Conservation (phyloP, 257 asterid species). For the Solanum bulbocastanum region DNA sequence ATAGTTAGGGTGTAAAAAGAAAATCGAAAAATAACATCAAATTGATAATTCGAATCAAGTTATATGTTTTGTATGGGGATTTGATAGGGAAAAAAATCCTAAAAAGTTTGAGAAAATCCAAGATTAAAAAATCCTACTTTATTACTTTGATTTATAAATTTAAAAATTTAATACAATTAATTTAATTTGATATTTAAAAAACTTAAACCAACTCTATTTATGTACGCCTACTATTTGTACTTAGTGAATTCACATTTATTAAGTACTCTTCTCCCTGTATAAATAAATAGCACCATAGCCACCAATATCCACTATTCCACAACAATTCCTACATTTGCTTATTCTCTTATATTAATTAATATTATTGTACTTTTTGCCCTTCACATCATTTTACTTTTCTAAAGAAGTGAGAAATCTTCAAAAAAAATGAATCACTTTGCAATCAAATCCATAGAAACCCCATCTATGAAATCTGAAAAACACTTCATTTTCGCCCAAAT, state of each 20-base stretch:
- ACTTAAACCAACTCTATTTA: not conserved
- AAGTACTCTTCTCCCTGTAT: not conserved
- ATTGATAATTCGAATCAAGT: not conserved
- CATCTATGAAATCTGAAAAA: conserved; percentile 17
- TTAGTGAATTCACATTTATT: not conserved
- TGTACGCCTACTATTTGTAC: not conserved
- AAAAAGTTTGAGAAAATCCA: not conserved
- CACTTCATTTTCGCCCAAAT: conserved; percentile 18
- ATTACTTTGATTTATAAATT: not conserved
- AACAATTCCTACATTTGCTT: not conserved
- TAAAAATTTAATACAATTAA: not conserved
- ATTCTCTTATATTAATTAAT: not conserved
- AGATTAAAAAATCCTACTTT: not conserved
- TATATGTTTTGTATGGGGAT: not conserved
- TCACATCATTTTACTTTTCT: not conserved
- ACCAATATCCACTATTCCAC: not conserved
- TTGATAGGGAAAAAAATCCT: not conserved
- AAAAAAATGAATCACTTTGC: not conserved
- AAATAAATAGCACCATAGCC: not conserved
- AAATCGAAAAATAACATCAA: not conserved
- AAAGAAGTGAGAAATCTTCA: not conserved
- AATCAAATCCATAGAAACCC: conserved; percentile 1
- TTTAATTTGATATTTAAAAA: not conserved
- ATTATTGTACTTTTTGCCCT: not conserved
- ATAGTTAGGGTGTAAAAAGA: not conserved